phyloP scores from a whole-genome alignment of 768 basidiomycete species.

The Auricularia heimuer region DNA sequence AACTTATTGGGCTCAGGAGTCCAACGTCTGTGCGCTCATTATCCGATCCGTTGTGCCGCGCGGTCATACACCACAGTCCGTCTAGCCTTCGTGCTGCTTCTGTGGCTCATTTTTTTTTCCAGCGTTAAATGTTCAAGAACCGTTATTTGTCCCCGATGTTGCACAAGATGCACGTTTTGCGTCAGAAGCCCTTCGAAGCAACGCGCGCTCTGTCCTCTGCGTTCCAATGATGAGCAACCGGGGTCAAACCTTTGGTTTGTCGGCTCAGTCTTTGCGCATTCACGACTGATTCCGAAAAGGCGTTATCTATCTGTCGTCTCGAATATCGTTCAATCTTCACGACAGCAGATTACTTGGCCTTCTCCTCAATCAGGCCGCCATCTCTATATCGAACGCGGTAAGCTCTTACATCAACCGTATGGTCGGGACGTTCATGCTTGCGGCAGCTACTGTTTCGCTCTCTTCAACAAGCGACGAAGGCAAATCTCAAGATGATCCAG shows the following conservation, averaged over 20 bases:
- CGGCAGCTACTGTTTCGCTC: constrained; percentile 50
- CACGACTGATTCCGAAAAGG: not conserved
- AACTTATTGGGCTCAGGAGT: constrained; percentile 30
- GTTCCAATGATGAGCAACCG: constrained; percentile 66
- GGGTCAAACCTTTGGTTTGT: constrained; percentile 58
- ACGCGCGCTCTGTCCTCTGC: constrained; percentile 53
- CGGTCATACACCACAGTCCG: constrained; percentile 58
- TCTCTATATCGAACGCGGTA: constrained; percentile 58
- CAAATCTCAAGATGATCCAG: constrained; percentile 72
- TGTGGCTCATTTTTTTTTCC: constrained; percentile 2
- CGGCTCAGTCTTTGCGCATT: not conserved
- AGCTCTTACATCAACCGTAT: not conserved
- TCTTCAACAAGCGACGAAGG: constrained; percentile 61
- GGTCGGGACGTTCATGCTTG: not conserved
- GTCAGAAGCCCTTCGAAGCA: constrained; percentile 46
- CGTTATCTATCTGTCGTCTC: constrained; percentile 53
- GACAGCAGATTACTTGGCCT: constrained; percentile 52
- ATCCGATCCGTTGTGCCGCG: constrained; percentile 51
- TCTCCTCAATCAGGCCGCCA: constrained; percentile 64
- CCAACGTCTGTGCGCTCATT: constrained; percentile 50
- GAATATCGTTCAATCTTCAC: constrained; percentile 52
- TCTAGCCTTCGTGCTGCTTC: constrained; percentile 3
- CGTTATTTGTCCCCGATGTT: constrained; percentile 50
- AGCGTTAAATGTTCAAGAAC: constrained; percentile 61
- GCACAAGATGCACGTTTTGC: constrained; percentile 57